Evolutionary conservation across 441 rosid species (phyloP).

Genomic region (Corymbia calophylla): DNA sequence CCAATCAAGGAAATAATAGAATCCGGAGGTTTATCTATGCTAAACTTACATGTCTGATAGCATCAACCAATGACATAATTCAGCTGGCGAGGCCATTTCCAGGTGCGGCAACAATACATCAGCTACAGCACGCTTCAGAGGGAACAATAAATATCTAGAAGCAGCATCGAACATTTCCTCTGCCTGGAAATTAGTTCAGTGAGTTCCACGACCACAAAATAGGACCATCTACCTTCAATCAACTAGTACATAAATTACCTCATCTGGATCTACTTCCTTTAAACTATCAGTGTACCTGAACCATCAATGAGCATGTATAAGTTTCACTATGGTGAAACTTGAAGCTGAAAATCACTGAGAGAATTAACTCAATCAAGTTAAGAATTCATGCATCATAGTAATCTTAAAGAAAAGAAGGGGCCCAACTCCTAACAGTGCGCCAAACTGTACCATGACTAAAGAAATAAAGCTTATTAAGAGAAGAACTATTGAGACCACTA

Average conservation of each 20-base stretch:
- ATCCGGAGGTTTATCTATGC: background rate
- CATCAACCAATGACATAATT: constrained; percentile 83
- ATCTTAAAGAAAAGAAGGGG: background rate
- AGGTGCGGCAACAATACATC: constrained; percentile 80
- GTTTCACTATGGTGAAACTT: background rate
- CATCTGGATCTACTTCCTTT: constrained; percentile 69
- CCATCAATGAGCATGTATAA: constrained; percentile 15
- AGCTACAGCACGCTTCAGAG: constrained; percentile 95
- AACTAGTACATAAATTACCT: constrained; percentile 26
- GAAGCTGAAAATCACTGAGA: background rate
- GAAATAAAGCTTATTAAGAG: background rate
- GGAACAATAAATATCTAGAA: constrained; percentile 86
- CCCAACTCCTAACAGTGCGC: background rate
- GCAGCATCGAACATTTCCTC: constrained; percentile 97
- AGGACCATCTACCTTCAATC: background rate
- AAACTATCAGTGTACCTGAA: constrained; percentile 94
- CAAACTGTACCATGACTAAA: background rate
- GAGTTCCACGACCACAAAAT: background rate
- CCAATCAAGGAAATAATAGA: background rate
- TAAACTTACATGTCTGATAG: constrained; percentile 77
- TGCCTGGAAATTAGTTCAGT: constrained; percentile 35
- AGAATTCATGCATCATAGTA: background rate
- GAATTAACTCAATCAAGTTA: background rate
- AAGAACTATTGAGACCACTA: background rate
- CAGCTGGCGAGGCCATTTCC: constrained; percentile 74